Percentiles rank a stretch among this genome's conserved stretches.
phyloP scores from a whole-genome alignment of 2,329 filamentous ascomycete species.

The Cercospora janseana region DNA sequence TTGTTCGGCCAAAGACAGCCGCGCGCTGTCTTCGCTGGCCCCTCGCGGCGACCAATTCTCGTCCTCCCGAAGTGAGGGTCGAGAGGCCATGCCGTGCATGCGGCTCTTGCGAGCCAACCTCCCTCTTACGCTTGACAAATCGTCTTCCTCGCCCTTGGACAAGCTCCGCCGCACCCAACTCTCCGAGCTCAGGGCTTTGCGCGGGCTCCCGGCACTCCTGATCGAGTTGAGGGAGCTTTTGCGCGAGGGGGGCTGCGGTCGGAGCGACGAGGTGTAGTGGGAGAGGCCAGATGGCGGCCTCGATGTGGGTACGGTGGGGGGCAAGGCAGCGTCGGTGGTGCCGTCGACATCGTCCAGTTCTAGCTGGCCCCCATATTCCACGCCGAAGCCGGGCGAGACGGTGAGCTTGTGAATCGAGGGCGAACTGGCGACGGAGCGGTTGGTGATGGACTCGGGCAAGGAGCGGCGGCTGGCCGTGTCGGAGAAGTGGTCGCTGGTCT shows the following conservation, averaged over 20 bases:
- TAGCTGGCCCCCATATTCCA: constrained; percentile 64
- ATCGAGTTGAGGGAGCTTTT: constrained; percentile 23
- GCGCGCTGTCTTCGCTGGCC: constrained; percentile 7
- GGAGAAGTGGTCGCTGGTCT: constrained; percentile 24
- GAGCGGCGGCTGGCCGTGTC: constrained; percentile 26
- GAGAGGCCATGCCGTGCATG: constrained; percentile 28
- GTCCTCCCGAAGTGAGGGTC: constrained; percentile 27
- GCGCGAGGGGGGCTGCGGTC: constrained; percentile 20
- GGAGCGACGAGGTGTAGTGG: constrained; percentile 25
- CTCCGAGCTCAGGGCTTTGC: constrained; percentile 35
- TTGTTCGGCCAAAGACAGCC: constrained; percentile 28
- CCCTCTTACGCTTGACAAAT: constrained; percentile 25
- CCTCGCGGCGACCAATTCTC: constrained; percentile 2
- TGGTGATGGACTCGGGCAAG: constrained; percentile 26
- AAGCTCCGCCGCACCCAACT: constrained; percentile 34
- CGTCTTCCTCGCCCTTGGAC: constrained; percentile 23
- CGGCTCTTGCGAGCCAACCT: constrained; percentile 23
- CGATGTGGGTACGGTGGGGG: constrained; percentile 59
- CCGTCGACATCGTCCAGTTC: constrained; percentile 28
- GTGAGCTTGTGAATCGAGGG: constrained; percentile 24
- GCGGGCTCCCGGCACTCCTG: constrained; percentile 36
- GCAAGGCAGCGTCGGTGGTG: constrained; percentile 28
- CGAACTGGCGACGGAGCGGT: constrained; percentile 26
- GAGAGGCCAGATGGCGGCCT: constrained; percentile 78
- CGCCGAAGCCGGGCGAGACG: constrained; percentile 54